These are phyloP conservation scores for Theobroma cacao DNA, from an alignment of 345 rosid genomes.

Conservation along the genomic window DNA sequence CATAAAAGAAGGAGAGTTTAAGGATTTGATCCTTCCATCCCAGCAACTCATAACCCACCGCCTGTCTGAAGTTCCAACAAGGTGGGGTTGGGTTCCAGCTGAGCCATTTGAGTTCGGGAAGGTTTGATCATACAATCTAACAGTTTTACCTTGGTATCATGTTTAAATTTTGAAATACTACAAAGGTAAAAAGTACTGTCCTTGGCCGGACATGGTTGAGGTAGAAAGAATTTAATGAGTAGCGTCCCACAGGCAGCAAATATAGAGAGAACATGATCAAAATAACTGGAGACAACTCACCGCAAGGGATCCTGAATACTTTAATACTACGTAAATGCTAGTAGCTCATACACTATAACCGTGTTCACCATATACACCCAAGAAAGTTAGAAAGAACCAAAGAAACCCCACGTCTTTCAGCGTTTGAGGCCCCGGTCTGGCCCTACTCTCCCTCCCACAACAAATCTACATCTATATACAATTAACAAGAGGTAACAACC, in stretches of 20 bases:
- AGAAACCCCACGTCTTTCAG: background rate
- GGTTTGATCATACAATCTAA: background rate
- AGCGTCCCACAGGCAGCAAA: background rate
- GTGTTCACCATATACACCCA: background rate
- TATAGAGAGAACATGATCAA: background rate
- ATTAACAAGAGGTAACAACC: constrained; percentile 4
- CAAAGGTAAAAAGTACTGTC: background rate
- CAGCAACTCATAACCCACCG: background rate
- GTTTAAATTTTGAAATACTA: no score
- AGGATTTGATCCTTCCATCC: background rate
- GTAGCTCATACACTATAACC: background rate
- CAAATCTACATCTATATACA: background rate
- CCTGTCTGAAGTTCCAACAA: background rate
- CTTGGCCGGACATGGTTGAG: background rate
- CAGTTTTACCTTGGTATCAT: background rate
- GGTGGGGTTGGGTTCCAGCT: background rate
- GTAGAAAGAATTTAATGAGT: background rate
- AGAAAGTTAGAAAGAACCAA: background rate
- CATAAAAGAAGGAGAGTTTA: background rate
- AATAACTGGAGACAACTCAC: background rate
- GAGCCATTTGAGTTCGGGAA: background rate
- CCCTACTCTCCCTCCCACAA: background rate
- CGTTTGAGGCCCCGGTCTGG: background rate
- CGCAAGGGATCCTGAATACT: background rate
- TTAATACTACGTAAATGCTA: background rate